Conservation (phyloP, 2,329 filamentous ascomycete species). For the Penicillium sp. region DNA sequence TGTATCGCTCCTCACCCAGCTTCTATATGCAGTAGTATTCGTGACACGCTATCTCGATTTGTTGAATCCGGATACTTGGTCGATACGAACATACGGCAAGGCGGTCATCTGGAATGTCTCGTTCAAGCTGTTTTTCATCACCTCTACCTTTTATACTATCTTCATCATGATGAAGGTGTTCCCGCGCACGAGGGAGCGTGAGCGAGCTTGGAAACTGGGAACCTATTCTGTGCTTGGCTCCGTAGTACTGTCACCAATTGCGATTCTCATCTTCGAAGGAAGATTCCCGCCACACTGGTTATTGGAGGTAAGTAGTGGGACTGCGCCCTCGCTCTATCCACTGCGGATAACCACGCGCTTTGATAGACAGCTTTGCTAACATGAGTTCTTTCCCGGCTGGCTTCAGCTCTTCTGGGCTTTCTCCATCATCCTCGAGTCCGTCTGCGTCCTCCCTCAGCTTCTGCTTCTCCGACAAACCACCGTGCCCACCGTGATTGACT, state of each 20-base stretch:
- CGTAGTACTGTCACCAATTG: conserved; percentile 68
- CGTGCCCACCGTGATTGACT: conserved; percentile 93
- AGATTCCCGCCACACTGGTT: conserved; percentile 44
- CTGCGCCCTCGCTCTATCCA: background rate
- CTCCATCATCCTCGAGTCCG: conserved; percentile 87
- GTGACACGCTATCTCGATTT: conserved; percentile 83
- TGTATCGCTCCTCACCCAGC: conserved; percentile 85
- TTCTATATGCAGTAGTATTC: conserved; percentile 85
- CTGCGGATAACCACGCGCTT: too few relatives aligned
- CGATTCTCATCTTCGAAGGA: conserved; percentile 68
- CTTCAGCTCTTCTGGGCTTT: conserved; percentile 78
- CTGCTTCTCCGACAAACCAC: conserved; percentile 91
- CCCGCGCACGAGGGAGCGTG: conserved; percentile 83
- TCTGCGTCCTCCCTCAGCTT: conserved; percentile 87
- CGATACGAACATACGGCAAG: conserved; percentile 3
- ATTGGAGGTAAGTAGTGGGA: conserved; percentile 41
- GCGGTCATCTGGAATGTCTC: conserved; percentile 48
- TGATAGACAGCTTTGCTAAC: background rate
- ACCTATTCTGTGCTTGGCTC: conserved; percentile 67
- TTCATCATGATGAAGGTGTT: conserved; percentile 84
- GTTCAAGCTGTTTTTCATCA: conserved; percentile 88
- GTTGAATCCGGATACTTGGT: conserved; percentile 52
- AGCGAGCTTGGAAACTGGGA: conserved; percentile 92
- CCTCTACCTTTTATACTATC: conserved; percentile 82
- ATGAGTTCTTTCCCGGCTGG: background rate